Conservation (phyloP, 208 protist species). For the Angomonas desouzai region DNA sequence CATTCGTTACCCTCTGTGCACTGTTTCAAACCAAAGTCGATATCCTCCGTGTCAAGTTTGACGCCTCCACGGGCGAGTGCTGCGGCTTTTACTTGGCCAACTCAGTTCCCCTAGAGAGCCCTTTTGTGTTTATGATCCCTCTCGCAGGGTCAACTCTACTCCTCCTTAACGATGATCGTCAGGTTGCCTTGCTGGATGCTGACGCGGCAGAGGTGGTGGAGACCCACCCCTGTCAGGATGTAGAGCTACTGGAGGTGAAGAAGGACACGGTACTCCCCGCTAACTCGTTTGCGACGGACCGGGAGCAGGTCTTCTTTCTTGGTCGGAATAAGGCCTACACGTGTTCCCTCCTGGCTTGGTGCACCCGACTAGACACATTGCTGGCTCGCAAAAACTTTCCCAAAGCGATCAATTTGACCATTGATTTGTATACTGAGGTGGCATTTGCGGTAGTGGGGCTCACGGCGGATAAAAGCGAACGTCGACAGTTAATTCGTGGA, state of each 20-base stretch:
- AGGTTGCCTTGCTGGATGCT: constrained; percentile 49
- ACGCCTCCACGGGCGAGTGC: constrained; percentile 12
- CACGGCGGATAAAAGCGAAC: constrained; percentile 22
- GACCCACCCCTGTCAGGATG: constrained; percentile 19
- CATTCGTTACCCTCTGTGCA: constrained; percentile 41
- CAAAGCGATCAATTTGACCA: constrained; percentile 59
- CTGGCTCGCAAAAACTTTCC: constrained; percentile 31
- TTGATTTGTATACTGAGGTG: constrained; percentile 55
- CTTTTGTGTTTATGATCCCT: constrained; percentile 39
- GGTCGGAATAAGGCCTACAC: constrained; percentile 32
- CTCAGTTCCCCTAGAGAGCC: constrained; percentile 21
- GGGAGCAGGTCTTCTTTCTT: constrained; percentile 29
- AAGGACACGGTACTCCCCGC: constrained; percentile 23
- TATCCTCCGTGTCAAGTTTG: constrained; percentile 36
- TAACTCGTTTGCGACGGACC: constrained; percentile 21
- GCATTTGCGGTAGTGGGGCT: constrained; percentile 58
- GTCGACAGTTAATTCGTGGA: constrained; percentile 32
- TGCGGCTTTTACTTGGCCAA: constrained; percentile 32
- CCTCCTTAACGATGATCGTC: constrained; percentile 38
- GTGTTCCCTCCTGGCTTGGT: constrained; percentile 61
- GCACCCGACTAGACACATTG: constrained; percentile 49
- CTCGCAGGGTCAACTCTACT: constrained; percentile 37
- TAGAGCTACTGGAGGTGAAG: constrained; percentile 22
- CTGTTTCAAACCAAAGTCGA: constrained; percentile 57
- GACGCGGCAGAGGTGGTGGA: constrained; percentile 55